Percentiles rank a stretch among this genome's conserved stretches.
Conservation (phyloP, 345 rosid species). For the thale cress (Arabidopsis thaliana) region DNA sequence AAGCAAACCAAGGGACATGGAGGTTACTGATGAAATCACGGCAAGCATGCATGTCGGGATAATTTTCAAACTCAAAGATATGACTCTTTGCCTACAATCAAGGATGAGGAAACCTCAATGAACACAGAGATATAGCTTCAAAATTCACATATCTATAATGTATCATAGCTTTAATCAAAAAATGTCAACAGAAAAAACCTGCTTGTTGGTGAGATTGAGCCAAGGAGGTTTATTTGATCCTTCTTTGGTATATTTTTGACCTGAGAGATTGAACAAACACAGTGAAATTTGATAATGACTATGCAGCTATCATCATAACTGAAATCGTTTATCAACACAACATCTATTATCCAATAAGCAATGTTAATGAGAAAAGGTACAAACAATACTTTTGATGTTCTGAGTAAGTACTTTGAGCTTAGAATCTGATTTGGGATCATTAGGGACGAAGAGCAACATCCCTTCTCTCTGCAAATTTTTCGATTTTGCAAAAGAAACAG, state of each 20-base stretch:
- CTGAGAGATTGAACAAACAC: conserved; percentile 45
- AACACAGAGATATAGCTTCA: conserved; percentile 14
- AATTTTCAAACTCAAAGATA: conserved; percentile 89
- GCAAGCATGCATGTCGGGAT: conserved; percentile 75
- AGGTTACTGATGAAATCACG: conserved; percentile 82
- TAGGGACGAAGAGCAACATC: conserved; percentile 67
- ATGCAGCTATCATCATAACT: not conserved
- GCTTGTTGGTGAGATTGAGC: conserved; percentile 81
- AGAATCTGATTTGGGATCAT: conserved; percentile 65
- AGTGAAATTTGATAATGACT: not conserved
- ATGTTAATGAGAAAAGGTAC: not conserved
- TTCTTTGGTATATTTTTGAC: conserved; percentile 76
- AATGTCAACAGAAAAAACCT: conserved; percentile 50
- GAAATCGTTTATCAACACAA: not conserved
- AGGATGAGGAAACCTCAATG: conserved; percentile 20
- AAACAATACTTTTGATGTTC: conserved; percentile 62
- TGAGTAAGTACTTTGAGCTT: conserved; percentile 72
- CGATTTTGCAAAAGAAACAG: not conserved
- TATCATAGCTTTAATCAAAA: conserved; percentile 18
- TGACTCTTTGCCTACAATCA: conserved; percentile 65
- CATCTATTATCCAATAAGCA: not conserved
- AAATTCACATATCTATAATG: not conserved
- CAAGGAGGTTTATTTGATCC: conserved; percentile 83
- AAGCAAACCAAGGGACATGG: conserved; percentile 15
- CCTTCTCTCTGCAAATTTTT: conserved; percentile 54